Evolutionary conservation across 257 asterid species (phyloP).

Genomic region (Nicotiana obtusifolia): DNA sequence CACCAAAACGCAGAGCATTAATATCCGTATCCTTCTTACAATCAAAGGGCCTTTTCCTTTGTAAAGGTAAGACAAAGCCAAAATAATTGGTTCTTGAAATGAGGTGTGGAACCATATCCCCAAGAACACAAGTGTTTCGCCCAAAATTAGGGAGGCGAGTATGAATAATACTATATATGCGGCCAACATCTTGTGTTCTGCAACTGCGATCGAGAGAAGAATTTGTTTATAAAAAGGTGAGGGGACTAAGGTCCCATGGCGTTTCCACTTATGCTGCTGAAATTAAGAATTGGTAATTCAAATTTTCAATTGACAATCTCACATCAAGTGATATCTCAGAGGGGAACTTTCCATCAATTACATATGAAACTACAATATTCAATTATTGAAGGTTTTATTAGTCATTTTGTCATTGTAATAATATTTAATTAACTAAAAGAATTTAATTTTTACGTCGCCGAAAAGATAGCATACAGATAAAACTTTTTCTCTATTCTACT

Average conservation of each 20-base stretch:
- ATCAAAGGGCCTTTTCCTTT: neutral
- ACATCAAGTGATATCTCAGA: neutral
- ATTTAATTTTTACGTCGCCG: too few species aligned
- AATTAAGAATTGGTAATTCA: neutral
- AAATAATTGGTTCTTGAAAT: neutral
- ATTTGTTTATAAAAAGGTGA: too few species aligned
- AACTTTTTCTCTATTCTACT: too few species aligned
- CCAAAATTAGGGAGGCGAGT: neutral
- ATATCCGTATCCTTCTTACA: neutral
- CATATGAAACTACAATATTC: too few species aligned
- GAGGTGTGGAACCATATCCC: neutral
- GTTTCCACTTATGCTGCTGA: neutral
- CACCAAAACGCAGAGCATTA: neutral
- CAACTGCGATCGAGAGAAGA: neutral
- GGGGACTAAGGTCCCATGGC: neutral
- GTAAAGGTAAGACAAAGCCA: neutral
- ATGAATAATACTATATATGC: neutral
- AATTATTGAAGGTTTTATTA: too few species aligned
- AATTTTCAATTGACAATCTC: neutral
- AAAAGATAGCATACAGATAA: too few species aligned
- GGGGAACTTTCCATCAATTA: too few species aligned
- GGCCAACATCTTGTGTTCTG: neutral
- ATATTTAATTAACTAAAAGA: too few species aligned
- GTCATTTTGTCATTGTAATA: too few species aligned
- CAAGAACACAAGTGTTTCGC: neutral